Evolutionary conservation across 495 filamentous ascomycete genomes (phyloP), one percentile per base, ranked within the genome.

Genomic region (Gamarada debralockiae): DNA sequence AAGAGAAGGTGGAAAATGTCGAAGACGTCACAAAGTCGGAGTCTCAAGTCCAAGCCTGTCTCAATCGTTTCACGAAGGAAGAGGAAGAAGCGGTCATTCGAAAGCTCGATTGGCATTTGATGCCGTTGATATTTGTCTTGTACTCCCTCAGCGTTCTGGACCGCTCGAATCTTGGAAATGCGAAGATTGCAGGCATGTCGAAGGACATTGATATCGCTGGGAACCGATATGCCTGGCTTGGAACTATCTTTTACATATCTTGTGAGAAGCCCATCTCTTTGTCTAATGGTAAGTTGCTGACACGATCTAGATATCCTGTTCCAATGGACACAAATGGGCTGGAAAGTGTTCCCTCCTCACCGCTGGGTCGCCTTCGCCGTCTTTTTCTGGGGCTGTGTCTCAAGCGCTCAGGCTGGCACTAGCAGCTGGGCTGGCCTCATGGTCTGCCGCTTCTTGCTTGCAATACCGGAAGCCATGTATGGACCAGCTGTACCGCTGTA

Each of bases 121-220:
- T 29, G 27, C 27, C 27, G 4, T 29, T 29, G 27, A 29, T 29
- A 29, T 29, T 29, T 29, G 27, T 29, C 27, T 10, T 29, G 10
- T 29, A 55, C n/a, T 49, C 38, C 3, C 65, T 75, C 41, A 72
- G 68, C 48, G 73, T 75, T 50, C 65, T 76, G 20, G 72, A 74
- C 62, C 75, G 82, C 23, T 84, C 80, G 2, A 89, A 89, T 58
- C 81, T 89, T 44, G 87, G 87, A 22, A 90, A 89, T 69, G 86
- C 86, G 10, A 41, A 52, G 31, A 48, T 49, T 42, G 55, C 55
- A 2, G 55, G 55, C 2, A 50, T 56, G 53, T 9, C 4, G 21
- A 50, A 59, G 13, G 58, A 59, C 40, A 56, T 64, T 24, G 22
- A 64, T 47, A 12, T 58, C 3, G 33, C 20, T 22, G 52, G 56